Base-by-base conservation (phyloP, 371 early-diverging fungal genomes). In the Apophysomyces sp. region DNA sequence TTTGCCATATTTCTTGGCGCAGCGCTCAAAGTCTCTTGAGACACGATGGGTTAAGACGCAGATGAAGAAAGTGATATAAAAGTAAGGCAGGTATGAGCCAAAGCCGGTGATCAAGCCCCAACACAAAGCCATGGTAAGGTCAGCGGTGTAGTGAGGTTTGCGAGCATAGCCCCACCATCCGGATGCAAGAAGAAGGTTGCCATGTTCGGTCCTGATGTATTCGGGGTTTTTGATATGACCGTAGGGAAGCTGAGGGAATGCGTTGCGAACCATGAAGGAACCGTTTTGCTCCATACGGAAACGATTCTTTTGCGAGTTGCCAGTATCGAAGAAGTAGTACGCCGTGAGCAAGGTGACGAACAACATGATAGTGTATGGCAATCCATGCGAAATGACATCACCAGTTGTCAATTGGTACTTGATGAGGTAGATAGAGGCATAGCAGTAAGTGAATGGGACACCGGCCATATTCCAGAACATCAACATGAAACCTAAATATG, bases 151-250 rank as follows among this genome's bases (percentile, higher is more conserved):
- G 70, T 95, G 92, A 52, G 92, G 88, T 77, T 95, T 90, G 55
- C 94, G 80, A 9, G 88, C 91, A 55, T 84, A 62, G 21, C 93
- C 93, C 92, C 93, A 95, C 94, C 94, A 95, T 21, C 96, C 96
- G 39, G 77, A 75, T 11, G 89, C 84, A 16, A 95, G 76, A 61
- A 95, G 79, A 61, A 84, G 76, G 76, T 86, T 87, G 36, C 94
- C 94, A 41, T 88, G 80, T 67, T 83, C 74, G 15, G 94, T 94
- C 60, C 84, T 78, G 63, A 94, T 86, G 69, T 78, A 92, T 63
- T 85, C 84, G 51, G 92, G 85, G 72, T 92, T 77, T 85, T 79
- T 72, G 61, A 93, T 78, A 30, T 79, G 80, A 37, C 86, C 85
- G 74, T 80, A 86, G 8, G 86, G 86, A 6, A 88, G 65, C 67